Evolutionary conservation across 345 rosid species (phyloP).

Genomic region (Eucalyptus shirleyi): DNA sequence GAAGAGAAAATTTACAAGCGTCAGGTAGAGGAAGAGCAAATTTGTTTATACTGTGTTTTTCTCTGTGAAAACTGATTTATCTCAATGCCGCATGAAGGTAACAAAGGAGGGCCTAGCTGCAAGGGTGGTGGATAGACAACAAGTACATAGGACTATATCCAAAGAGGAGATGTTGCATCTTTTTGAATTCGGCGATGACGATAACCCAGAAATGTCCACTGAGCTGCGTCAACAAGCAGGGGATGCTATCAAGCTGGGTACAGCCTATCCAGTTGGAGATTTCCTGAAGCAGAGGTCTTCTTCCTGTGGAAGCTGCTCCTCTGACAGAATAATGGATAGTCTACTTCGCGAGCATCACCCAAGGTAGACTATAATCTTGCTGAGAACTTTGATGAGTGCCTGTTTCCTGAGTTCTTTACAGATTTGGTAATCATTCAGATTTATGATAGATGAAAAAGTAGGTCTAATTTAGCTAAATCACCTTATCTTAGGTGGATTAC

Average conservation of each 20-base stretch:
- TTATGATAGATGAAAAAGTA: not conserved
- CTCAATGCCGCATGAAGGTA: constrained; percentile 43
- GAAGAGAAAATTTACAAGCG: constrained; percentile 99
- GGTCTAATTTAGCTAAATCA: not conserved
- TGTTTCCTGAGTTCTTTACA: not conserved
- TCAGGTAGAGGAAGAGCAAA: constrained; percentile 35
- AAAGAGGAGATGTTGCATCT: constrained; percentile 99
- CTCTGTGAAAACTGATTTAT: not conserved
- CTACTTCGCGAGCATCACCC: constrained; percentile 72
- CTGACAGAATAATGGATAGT: constrained; percentile 87
- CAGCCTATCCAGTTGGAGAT: constrained; percentile 11
- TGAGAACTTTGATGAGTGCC: not conserved
- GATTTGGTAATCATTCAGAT: not conserved
- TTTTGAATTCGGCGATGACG: constrained; percentile 95
- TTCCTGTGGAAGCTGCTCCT: constrained; percentile 50
- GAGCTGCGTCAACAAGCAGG: constrained; percentile 29
- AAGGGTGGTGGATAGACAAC: constrained; percentile 99
- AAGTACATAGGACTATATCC: constrained; percentile 88
- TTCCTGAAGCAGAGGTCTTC: constrained; percentile 40
- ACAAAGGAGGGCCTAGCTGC: constrained; percentile 99
- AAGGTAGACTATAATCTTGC: constrained; percentile 21
- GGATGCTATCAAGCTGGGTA: constrained; percentile 6
- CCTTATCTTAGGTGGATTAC: constrained; percentile 63
- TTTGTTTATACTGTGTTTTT: not conserved
- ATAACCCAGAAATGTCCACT: constrained; percentile 39